phyloP scores from a whole-genome alignment of 2,329 filamentous ascomycete genomes.

The Neofusicoccum sp. region DNA sequence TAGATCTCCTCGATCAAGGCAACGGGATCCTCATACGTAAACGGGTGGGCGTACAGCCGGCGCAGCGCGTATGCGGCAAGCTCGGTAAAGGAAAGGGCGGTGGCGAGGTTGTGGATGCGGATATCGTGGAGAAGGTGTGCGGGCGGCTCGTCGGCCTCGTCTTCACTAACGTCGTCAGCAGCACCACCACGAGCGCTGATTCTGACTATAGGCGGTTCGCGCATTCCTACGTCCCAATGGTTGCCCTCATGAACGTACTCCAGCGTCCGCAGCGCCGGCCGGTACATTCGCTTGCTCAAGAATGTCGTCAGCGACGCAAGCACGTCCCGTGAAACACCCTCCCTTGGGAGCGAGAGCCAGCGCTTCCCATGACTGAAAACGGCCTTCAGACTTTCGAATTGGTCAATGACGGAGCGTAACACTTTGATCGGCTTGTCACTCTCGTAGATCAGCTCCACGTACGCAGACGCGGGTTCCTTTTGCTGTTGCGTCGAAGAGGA shows the following conservation, averaged over 20 bases:
- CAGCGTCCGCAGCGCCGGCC: conserved; percentile 18
- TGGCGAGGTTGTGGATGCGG: conserved; percentile 33
- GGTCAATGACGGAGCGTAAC: conserved; percentile 31
- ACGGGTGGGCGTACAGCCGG: conserved; percentile 19
- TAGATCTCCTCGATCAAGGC: neutral
- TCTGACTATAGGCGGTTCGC: neutral
- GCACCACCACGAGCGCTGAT: neutral
- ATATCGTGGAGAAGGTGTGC: conserved; percentile 26
- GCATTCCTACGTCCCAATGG: neutral
- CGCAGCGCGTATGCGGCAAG: conserved; percentile 34
- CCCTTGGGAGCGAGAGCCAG: neutral
- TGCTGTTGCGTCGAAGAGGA: too few relatives aligned
- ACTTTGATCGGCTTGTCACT: conserved; percentile 25
- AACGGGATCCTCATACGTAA: neutral
- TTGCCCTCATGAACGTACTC: neutral
- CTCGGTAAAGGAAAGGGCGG: conserved; percentile 37
- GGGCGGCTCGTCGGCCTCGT: neutral
- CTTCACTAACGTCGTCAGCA: neutral
- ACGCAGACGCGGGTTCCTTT: too few relatives aligned
- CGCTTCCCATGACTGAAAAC: neutral
- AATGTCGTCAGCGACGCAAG: neutral
- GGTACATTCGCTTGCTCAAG: neutral
- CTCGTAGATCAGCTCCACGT: conserved; percentile 36
- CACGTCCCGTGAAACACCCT: neutral
- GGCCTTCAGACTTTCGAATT: conserved; percentile 21